These are phyloP conservation scores for Nemophila menziesii DNA, from an alignment of 257 asterid genomes.

Conservation along the genomic window DNA sequence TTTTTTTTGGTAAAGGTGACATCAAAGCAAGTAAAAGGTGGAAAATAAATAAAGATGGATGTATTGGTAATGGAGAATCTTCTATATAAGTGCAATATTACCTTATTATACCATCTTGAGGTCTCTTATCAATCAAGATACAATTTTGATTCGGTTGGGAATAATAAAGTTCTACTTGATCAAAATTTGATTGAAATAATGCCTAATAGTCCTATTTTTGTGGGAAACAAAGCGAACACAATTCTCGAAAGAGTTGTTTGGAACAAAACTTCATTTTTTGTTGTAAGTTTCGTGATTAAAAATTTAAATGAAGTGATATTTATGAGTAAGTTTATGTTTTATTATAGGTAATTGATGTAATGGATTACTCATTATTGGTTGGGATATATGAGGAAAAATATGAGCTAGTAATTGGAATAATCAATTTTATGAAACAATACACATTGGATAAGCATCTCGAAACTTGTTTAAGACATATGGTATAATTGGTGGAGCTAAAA, in stretches of 20 bases:
- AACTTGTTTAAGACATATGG: constrained; percentile 78
- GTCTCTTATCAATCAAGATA: constrained; percentile 71
- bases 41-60: constrained; percentile 62
- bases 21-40: constrained; percentile 56
- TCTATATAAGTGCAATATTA: constrained; percentile 51
- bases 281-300: constrained; percentile 42
- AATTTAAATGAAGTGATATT: constrained; percentile 11
- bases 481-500: constrained; percentile 60
- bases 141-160: constrained; percentile 72
- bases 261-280: constrained; percentile 81
- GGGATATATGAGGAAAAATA: constrained; percentile 67
- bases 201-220: constrained; percentile 82
- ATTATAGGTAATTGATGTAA: constrained; percentile 59
- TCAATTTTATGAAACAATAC: constrained; percentile 77
- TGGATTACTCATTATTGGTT: constrained; percentile 78
- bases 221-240: constrained; percentile 71
- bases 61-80: constrained; percentile 89
- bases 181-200: constrained; percentile 65
- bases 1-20: too few relatives aligned
- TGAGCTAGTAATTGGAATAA: constrained; percentile 62
- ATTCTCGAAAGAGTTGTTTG: constrained; percentile 71
- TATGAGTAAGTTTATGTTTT: too few relatives aligned
- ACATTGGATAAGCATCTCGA: constrained; percentile 91
- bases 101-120: constrained; percentile 67
- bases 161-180: constrained; percentile 75